Base-by-base conservation (phyloP, 1,284 basidiomycete genomes). In the Golubevia sp. region DNA sequence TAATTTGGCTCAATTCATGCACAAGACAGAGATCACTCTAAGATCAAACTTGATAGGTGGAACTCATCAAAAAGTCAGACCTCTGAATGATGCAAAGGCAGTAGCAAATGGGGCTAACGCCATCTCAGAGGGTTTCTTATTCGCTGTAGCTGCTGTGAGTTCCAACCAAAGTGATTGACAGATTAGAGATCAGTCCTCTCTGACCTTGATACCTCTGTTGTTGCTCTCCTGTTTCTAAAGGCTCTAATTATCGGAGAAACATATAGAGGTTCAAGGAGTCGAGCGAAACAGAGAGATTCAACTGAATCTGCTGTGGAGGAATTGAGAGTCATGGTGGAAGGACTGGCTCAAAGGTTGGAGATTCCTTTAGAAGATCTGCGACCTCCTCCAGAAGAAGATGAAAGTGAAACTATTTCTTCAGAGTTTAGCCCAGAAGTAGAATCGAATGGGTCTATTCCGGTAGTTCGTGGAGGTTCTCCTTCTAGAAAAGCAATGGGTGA, bases 101-200 rank as follows among this genome's bases (percentile, higher is more conserved):
- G 27, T 61, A 25, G 55, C 27, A 11, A 52, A 58, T 24, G 55
- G 56, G 20, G 77, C 77, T 3, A 77, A 79, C 49, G 77, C 79
- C 21, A 77, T 81, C 54, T 76, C 74, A 0, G 78, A 81, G 59
- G 75, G 69, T 3, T 81, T 81, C 52, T 64, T 83, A 13, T 83
- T 83, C 67, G 64, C 70, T 11, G 75, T 83, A 0, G 80, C 80
- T 11, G 76, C 74, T 20, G 30, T 34, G 30, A 34, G 30, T 34
- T 5, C n/a, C n/a, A n/a, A n/a, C n/a, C 30, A 34, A 11, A 34
- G 30, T 11, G 30, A 34, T 34, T 5, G 30, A 34, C 5, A 34
- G n/a, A n/a, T n/a, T n/a, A n/a, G n/a, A n/a, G n/a, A 34, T 34
- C 30, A 34, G 30, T 34, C 5, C 38, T 44, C 38, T 44, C 38